These are phyloP conservation scores for Pouteria campechiana DNA, from an alignment of 179 eudicot species.

Conservation along the genomic window DNA sequence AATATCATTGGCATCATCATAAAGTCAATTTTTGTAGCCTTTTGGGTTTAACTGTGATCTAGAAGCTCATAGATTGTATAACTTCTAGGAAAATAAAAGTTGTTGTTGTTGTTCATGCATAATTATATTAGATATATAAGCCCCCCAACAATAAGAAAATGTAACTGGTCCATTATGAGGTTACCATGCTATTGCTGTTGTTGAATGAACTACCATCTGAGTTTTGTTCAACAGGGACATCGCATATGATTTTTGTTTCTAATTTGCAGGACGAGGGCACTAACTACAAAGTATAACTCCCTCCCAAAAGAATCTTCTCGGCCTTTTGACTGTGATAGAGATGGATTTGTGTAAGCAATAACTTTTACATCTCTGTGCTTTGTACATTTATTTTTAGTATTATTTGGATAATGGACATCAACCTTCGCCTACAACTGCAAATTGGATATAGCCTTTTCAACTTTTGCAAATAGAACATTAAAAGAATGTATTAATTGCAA, in stretches of 20 bases:
- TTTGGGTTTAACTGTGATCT: too few relatives aligned
- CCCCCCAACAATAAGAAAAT: too few relatives aligned
- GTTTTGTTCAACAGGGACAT: neutral
- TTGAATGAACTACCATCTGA: neutral
- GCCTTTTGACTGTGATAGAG: constrained; percentile 84
- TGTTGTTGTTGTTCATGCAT: too few relatives aligned
- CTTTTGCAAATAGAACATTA: too few relatives aligned
- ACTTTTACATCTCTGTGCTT: constrained; percentile 2
- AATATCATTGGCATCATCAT: too few relatives aligned
- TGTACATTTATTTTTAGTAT: neutral
- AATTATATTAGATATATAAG: too few relatives aligned
- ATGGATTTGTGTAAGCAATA: constrained; percentile 91
- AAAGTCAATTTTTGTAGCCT: too few relatives aligned
- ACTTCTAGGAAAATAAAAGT: too few relatives aligned
- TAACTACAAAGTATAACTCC: constrained; percentile 74
- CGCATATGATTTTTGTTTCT: neutral
- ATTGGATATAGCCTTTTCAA: too few relatives aligned
- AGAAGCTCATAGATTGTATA: too few relatives aligned
- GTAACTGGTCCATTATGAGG: too few relatives aligned
- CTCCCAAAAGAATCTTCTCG: constrained; percentile 78
- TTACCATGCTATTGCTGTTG: neutral
- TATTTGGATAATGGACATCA: neutral
- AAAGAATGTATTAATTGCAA: too few relatives aligned
- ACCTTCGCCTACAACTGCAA: neutral
- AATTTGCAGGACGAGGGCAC: constrained; percentile 70